A percentile compares a stretch with the other conserved stretches of the same genome.
Conservation (phyloP, 352 stramenopile genomes). For the Phytopythium boreale region DNA sequence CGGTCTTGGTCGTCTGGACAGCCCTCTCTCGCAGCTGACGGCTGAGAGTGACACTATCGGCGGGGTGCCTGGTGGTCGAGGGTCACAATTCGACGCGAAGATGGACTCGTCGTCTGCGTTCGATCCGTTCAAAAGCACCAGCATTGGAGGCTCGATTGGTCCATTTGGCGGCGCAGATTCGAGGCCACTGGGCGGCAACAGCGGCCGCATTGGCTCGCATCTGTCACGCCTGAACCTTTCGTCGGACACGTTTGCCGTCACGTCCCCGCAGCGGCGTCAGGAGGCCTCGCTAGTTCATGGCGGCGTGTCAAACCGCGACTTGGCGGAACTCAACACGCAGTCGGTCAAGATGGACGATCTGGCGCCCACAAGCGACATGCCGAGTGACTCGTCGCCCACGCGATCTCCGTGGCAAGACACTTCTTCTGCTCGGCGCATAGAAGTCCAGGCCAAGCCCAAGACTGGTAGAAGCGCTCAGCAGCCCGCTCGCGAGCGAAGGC, state of each 20-base stretch:
- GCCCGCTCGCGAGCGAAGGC: not conserved
- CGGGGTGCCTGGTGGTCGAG: not conserved
- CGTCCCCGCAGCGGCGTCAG: slow-evolving; percentile 3
- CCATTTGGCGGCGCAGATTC: slow-evolving; percentile 10
- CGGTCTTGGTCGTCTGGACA: not conserved
- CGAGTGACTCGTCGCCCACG: slow-evolving; percentile 1
- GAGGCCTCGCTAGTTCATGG: slow-evolving; percentile 7
- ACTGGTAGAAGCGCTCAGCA: not conserved
- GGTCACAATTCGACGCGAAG: not conserved
- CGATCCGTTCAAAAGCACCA: not conserved
- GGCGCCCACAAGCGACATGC: not conserved
- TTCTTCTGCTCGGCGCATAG: slow-evolving; percentile 5
- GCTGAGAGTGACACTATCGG: not conserved
- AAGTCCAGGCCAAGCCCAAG: slow-evolving; percentile 6
- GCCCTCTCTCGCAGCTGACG: not conserved
- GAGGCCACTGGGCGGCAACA: not conserved
- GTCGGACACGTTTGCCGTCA: slow-evolving; percentile 16
- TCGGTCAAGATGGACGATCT: slow-evolving; percentile 54
- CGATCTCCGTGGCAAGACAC: slow-evolving; percentile 1
- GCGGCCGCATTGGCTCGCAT: slow-evolving; percentile 19
- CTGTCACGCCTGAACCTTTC: slow-evolving; percentile 26
- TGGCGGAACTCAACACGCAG: slow-evolving; percentile 68
- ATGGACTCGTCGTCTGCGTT: not conserved
- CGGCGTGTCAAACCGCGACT: slow-evolving; percentile 37
- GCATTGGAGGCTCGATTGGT: slow-evolving; percentile 17